Evolutionary conservation across 192 early-diverging fungal genomes (phyloP), one percentile per base, ranked within the genome.

Genomic region (Linnemannia elongata): DNA sequence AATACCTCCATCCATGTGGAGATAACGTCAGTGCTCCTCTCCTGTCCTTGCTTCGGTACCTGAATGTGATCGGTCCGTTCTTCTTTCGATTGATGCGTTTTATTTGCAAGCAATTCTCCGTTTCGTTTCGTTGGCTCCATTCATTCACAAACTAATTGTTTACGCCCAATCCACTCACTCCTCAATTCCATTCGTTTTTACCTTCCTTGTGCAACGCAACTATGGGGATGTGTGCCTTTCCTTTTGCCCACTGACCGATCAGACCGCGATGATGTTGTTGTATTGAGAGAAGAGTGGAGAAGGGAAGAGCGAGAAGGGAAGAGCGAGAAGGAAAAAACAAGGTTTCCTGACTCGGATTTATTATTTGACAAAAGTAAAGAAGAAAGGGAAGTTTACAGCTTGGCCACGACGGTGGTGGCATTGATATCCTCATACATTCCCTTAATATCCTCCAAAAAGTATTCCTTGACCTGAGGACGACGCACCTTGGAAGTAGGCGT

Each of bases 401-500:
- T 78, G 8, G 76, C 60, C 3, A 49, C 60, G 13, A 44, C 44
- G 3, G 44, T 44, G 17, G 42, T 49, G 6, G 12, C 10, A 36
- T 49, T 44, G 2, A 82, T 44, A 5, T 82, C 81, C 0, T 82
- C 55, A 36, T 82, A 82, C 81, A 82, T 82, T 1, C 10, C 18
- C 41, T 72, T 47, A 33, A 82, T 82, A 4, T 41, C 33, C 2
- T 72, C 54, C 42, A 57, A 30, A 55, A 82, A 82, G 55, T 63
- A 63, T 5, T 76, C 81, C 22, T 54, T 45, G 75, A 76, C 75
- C 33, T 82, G 81, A 38, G 81, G 81, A 27, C 81, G 81, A 38
- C 81, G 74, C 13, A 82, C 69, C 72, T 83, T 83, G 54, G 41
- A 68, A 0, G 97, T 96, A 12, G 97, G 97, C 0, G 97, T 97